These are phyloP conservation scores for Phialophora verrucosa DNA, from an alignment of 2,329 filamentous ascomycete genomes.

Conservation along the genomic window DNA sequence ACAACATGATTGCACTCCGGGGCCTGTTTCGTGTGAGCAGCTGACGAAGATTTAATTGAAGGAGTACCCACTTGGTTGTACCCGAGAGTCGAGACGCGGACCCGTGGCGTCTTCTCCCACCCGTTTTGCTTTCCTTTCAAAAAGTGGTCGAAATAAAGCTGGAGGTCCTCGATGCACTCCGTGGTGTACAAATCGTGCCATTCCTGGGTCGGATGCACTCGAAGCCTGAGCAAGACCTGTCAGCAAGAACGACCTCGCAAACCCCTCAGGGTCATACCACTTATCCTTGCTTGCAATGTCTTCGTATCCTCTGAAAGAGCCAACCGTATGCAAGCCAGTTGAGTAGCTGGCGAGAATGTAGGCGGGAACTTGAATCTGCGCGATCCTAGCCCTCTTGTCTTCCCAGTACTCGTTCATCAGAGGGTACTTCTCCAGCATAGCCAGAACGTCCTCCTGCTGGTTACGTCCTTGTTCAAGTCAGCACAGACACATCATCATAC, in stretches of 20 bases:
- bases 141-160: slow-evolving; percentile 54
- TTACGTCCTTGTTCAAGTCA: slow-evolving; percentile 4
- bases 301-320: slow-evolving; percentile 47
- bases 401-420: slow-evolving; percentile 41
- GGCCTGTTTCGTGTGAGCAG: background rate
- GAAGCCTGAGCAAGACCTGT: slow-evolving; percentile 42
- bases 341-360: slow-evolving; percentile 47
- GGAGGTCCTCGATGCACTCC: slow-evolving; percentile 47
- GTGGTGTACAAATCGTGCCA: slow-evolving; percentile 54
- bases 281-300: slow-evolving; percentile 49
- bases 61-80: slow-evolving; percentile 40
- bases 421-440: slow-evolving; percentile 50
- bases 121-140: slow-evolving; percentile 52
- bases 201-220: slow-evolving; percentile 49
- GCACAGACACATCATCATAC: background rate
- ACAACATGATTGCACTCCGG: slow-evolving; percentile 39
- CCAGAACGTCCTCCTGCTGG: slow-evolving; percentile 47
- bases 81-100: slow-evolving; percentile 41
- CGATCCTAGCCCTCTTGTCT: slow-evolving; percentile 32
- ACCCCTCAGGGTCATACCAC: slow-evolving; percentile 38
- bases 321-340: slow-evolving; percentile 47
- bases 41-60: background rate
- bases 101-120: slow-evolving; percentile 54
- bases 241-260: background rate
- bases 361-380: slow-evolving; percentile 41